A percentile compares a stretch with the other conserved stretches of the same genome.
Evolutionary conservation across 1,139 yeast species (phyloP).

Genomic region (Debaryomyces psychrophilus): DNA sequence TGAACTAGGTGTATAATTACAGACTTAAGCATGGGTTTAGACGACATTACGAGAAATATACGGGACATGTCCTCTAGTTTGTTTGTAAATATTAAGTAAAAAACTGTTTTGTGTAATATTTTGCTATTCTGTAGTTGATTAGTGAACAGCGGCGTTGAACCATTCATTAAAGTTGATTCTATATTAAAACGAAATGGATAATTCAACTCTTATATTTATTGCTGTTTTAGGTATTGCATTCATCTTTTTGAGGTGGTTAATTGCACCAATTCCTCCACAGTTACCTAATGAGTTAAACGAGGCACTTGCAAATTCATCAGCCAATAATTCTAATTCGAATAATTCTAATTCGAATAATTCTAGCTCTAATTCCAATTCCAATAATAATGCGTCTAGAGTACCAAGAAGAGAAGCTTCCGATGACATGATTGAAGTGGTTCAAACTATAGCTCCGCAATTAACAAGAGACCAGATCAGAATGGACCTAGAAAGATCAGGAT

Average conservation of each 20-base stretch:
- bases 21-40: no score
- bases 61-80: background rate
- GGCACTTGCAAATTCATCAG: slow-evolving; percentile 6
- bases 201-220: slow-evolving; percentile 56
- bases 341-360: background rate
- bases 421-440: slow-evolving; percentile 85
- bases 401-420: slow-evolving; percentile 64
- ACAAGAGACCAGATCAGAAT: slow-evolving; percentile 69
- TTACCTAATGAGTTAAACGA: slow-evolving; percentile 29
- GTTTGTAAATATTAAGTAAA: background rate
- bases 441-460: slow-evolving; percentile 76
- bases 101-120: slow-evolving; percentile 1
- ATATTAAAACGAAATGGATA: slow-evolving; percentile 43
- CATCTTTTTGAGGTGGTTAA: slow-evolving; percentile 62
- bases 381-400: slow-evolving; percentile 15
- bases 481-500: slow-evolving; percentile 70
- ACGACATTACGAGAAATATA: no score
- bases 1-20: no score
- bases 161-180: background rate
- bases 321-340: slow-evolving; percentile 2
- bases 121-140: background rate
- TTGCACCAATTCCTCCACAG: slow-evolving; percentile 52
- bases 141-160: background rate
- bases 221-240: slow-evolving; percentile 54
- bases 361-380: background rate